phyloP scores from a whole-genome alignment of 176 grass and related monocot species.

The Triticum aestivum region DNA sequence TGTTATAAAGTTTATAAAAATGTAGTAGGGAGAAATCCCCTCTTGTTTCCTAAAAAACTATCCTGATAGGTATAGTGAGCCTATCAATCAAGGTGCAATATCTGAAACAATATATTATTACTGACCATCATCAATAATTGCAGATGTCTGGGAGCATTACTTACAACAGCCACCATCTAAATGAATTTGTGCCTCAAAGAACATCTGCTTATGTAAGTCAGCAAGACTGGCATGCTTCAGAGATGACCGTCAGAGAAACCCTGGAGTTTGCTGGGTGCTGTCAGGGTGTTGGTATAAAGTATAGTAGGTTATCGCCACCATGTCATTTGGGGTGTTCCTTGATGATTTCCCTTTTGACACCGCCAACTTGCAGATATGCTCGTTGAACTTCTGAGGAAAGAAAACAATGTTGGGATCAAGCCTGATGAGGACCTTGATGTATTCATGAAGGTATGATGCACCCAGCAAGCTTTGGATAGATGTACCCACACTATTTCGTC shows the following conservation, averaged over 20 bases:
- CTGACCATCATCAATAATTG: slow-evolving; percentile 20
- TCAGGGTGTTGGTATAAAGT: slow-evolving; percentile 98
- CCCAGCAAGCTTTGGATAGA: background rate
- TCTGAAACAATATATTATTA: background rate
- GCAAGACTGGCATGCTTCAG: slow-evolving; percentile 87
- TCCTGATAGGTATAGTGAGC: background rate
- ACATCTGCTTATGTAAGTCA: slow-evolving; percentile 98
- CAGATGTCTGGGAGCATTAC: slow-evolving; percentile 85
- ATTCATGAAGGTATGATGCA: slow-evolving; percentile 85
- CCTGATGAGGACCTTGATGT: slow-evolving; percentile 98
- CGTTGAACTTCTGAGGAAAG: slow-evolving; percentile 86
- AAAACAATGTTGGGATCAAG: slow-evolving; percentile 89
- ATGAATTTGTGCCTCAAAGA: slow-evolving; percentile 93
- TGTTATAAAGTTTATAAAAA: too few relatives aligned
- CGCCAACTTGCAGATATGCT: slow-evolving; percentile 74
- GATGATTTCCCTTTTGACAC: slow-evolving; percentile 22
- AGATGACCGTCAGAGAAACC: slow-evolving; percentile 97
- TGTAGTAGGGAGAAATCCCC: too few relatives aligned
- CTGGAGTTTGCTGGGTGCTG: slow-evolving; percentile 86
- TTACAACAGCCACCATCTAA: slow-evolving; percentile 79
- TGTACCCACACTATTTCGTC: background rate
- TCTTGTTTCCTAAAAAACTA: background rate
- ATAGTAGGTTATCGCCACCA: slow-evolving; percentile 55
- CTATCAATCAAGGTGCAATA: background rate
- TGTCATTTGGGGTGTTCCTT: background rate